Evolutionary conservation across 2,329 filamentous ascomycete species (phyloP).

Genomic region (Pyrenochaeta sp.): DNA sequence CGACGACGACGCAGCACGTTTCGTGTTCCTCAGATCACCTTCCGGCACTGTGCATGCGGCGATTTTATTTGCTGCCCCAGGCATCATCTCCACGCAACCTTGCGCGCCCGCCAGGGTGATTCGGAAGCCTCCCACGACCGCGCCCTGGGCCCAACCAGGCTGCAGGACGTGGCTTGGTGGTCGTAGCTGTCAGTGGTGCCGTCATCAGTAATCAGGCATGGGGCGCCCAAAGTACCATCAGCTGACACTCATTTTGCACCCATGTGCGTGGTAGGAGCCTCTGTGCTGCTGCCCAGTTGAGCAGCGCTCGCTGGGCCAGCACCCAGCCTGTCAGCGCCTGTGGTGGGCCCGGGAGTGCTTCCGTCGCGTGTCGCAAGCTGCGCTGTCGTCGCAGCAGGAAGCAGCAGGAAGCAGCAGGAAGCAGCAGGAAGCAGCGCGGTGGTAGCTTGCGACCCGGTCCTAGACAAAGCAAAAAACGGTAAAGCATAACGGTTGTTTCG

Average conservation of each 20-base stretch:
- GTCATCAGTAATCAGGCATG: slow-evolving; percentile 26
- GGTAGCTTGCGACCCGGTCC: slow-evolving; percentile 27
- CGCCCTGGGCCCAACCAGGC: slow-evolving; percentile 33
- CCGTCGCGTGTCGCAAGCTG: slow-evolving; percentile 39
- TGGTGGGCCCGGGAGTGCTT: slow-evolving; percentile 32
- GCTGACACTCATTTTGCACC: slow-evolving; percentile 36
- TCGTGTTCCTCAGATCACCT: slow-evolving; percentile 27
- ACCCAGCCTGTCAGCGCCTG: slow-evolving; percentile 11
- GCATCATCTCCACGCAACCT: slow-evolving; percentile 29
- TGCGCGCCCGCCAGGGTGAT: slow-evolving; percentile 35
- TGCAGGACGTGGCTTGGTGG: slow-evolving; percentile 26
- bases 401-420: neutral
- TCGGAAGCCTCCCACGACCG: slow-evolving; percentile 23
- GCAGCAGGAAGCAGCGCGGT: slow-evolving; percentile 16
- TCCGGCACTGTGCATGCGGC: slow-evolving; percentile 25
- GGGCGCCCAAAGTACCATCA: slow-evolving; percentile 28
- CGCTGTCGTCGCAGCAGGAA: slow-evolving; percentile 29
- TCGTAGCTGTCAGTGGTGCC: slow-evolving; percentile 24
- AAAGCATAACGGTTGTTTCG: slow-evolving; percentile 47
- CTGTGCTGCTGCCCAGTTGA: slow-evolving; percentile 28
- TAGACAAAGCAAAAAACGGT: slow-evolving; percentile 29
- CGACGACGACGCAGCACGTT: slow-evolving; percentile 37
- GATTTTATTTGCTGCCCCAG: slow-evolving; percentile 43
- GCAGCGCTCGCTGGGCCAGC: neutral
- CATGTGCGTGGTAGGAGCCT: slow-evolving; percentile 23